These are phyloP conservation scores for Ophiostoma perfectum DNA, from an alignment of 2,329 filamentous ascomycete species.

Conservation along the genomic window DNA sequence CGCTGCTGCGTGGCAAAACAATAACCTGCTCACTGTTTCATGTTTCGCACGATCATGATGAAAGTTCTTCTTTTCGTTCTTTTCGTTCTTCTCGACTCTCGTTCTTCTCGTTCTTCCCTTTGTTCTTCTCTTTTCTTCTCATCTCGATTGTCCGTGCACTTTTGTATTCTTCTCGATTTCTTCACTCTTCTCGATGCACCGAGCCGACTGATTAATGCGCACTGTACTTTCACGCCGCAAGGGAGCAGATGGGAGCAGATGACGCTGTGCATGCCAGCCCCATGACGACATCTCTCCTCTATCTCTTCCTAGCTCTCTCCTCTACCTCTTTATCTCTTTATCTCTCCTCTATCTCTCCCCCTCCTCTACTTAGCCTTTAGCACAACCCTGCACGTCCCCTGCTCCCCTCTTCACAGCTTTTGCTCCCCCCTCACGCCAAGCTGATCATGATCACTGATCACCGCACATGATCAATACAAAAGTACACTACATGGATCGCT, in stretches of 20 bases:
- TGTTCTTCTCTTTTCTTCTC: background rate
- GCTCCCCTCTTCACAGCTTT: no score
- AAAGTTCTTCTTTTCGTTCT: background rate
- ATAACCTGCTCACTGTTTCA: constrained; percentile 1
- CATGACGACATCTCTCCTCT: background rate
- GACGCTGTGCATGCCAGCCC: no score
- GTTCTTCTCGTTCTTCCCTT: background rate
- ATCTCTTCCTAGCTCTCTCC: background rate
- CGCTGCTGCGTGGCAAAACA: background rate
- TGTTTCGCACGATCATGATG: background rate
- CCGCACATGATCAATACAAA: background rate
- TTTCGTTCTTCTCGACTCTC: background rate
- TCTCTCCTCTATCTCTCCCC: no score
- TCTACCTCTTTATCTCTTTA: background rate
- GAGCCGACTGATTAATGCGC: background rate
- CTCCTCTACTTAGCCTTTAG: no score
- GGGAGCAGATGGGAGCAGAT: no score
- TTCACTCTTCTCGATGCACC: background rate
- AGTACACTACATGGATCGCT: background rate
- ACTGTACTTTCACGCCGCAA: background rate
- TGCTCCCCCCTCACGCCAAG: background rate
- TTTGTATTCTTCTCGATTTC: background rate
- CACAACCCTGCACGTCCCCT: no score
- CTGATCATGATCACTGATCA: constrained; percentile 2
- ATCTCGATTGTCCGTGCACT: background rate